phyloP scores from a whole-genome alignment of 1,284 basidiomycete species.

The Phellinidium pouzarii region DNA sequence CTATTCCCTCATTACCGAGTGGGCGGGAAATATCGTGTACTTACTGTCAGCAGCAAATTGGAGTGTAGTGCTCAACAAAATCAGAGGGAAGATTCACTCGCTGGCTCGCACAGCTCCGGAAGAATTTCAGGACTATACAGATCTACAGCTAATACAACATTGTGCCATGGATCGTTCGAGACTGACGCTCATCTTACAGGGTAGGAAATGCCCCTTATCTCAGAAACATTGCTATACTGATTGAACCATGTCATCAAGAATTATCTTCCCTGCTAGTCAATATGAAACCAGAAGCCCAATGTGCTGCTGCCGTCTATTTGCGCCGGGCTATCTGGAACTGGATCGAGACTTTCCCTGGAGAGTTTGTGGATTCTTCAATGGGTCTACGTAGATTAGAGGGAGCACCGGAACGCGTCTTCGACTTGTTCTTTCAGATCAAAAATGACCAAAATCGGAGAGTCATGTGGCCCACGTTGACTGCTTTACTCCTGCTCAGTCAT shows the following conservation, averaged over 20 bases:
- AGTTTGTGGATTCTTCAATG: constrained; percentile 72
- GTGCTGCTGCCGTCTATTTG: constrained; percentile 67
- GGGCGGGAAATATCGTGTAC: constrained; percentile 76
- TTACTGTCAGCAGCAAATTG: constrained; percentile 90
- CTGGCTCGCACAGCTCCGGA: constrained; percentile 46
- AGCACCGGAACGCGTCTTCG: constrained; percentile 78
- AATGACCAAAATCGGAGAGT: constrained; percentile 51
- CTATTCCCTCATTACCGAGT: constrained; percentile 57
- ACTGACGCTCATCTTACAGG: constrained; percentile 61
- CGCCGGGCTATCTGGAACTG: constrained; percentile 88
- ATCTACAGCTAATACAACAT: constrained; percentile 70
- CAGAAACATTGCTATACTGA: constrained; percentile 1
- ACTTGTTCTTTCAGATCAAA: constrained; percentile 58
- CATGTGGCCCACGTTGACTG: constrained; percentile 78
- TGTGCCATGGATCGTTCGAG: constrained; percentile 61
- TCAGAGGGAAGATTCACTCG: constrained; percentile 66
- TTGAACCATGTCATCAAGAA: constrained; percentile 39
- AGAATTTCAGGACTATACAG: constrained; percentile 57
- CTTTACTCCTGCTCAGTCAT: constrained; percentile 71
- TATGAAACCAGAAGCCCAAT: constrained; percentile 72
- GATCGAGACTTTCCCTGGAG: constrained; percentile 77
- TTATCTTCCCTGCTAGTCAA: constrained; percentile 79
- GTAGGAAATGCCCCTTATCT: constrained; percentile 28
- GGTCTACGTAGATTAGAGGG: constrained; percentile 66
- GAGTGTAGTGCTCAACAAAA: constrained; percentile 69